A percentile compares a stretch with the other conserved stretches of the same genome.
Conservation (phyloP, 805 yeast genomes). For the Pichia membranifaciens region DNA sequence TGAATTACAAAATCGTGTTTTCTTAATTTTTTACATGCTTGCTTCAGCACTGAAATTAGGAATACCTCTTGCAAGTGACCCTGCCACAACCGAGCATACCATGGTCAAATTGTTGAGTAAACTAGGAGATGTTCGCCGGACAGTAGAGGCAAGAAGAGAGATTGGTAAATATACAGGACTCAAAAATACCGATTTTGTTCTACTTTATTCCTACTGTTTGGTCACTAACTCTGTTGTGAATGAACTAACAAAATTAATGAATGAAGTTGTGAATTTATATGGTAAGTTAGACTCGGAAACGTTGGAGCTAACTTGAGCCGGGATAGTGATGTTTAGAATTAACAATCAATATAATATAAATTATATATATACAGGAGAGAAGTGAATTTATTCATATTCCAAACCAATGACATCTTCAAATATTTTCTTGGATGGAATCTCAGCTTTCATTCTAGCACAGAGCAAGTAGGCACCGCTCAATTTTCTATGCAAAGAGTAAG, state of each 20-base stretch:
- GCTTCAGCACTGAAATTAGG: slow-evolving; percentile 72
- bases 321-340: too few species aligned
- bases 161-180: slow-evolving; percentile 29
- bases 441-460: slow-evolving; percentile 80
- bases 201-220: slow-evolving; percentile 68
- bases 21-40: slow-evolving; percentile 70
- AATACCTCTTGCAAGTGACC: slow-evolving; percentile 69
- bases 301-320: slow-evolving; percentile 35
- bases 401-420: slow-evolving; percentile 71
- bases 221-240: slow-evolving; percentile 63
- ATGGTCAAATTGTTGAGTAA: slow-evolving; percentile 63
- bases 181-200: slow-evolving; percentile 67
- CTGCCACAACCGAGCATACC: slow-evolving; percentile 73
- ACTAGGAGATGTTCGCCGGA: slow-evolving; percentile 50
- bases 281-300: slow-evolving; percentile 64
- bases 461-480: slow-evolving; percentile 89
- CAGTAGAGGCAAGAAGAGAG: slow-evolving; percentile 21
- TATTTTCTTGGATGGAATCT: slow-evolving; percentile 71
- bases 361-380: slow-evolving; percentile 2
- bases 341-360: too few species aligned
- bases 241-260: slow-evolving; percentile 55
- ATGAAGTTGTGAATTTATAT: slow-evolving; percentile 48
- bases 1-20: slow-evolving; percentile 68
- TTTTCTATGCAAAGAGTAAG: slow-evolving; percentile 92
- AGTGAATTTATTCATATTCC: slow-evolving; percentile 21